Evolutionary conservation across 768 basidiomycete genomes (phyloP), one percentile per base, ranked within the genome.

Genomic region (Pseudohyphozyma bogoriensis): DNA sequence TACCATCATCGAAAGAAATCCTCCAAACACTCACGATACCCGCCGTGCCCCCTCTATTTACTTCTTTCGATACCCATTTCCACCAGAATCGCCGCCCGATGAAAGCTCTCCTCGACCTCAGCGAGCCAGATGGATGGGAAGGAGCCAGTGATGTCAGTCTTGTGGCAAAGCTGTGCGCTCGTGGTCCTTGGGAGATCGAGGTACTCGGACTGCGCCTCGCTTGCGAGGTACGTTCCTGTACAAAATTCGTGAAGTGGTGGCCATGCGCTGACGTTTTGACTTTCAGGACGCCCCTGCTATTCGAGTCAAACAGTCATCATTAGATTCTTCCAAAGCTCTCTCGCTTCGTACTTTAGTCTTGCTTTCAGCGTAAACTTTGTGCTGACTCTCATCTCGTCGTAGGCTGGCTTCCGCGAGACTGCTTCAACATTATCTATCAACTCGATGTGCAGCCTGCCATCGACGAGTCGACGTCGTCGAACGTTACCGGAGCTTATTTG

Each of bases 1-100:
- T 22, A 8, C 60, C 68, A 24, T 72, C 76, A 31, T 71, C 73
- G 32, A 82, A 79, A 59, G 90, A 93, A 70, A 79, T 79, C 0
- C 74, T 87, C 50, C 80, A 79, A 60, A 85, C 87, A 13, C 70
- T 92, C 18, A 72, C 78, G 8, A 78, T 96, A 18, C 81, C 84
- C 3, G 82, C 84, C 0, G 75, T 82, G n/a, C 77, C 78, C 8
- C 81, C 87, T 0, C 77, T 95, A 59, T 76, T 75, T 37, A 73
- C 79, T 22, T 75, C 72, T 3, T 82, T 83, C 63, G 76, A 77
- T 44, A 56, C 60, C 64, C 72, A 75, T 56, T 76, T 80, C 2
- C 39, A 78, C 37, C 65, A 76, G 32, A 69, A 71, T 20, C 64
- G 77, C 1, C 77, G 77, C 66, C 74, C 76, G 3, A 80, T 79